Conservation (phyloP, 352 stramenopile genomes). For the Pythium monospermum region DNA sequence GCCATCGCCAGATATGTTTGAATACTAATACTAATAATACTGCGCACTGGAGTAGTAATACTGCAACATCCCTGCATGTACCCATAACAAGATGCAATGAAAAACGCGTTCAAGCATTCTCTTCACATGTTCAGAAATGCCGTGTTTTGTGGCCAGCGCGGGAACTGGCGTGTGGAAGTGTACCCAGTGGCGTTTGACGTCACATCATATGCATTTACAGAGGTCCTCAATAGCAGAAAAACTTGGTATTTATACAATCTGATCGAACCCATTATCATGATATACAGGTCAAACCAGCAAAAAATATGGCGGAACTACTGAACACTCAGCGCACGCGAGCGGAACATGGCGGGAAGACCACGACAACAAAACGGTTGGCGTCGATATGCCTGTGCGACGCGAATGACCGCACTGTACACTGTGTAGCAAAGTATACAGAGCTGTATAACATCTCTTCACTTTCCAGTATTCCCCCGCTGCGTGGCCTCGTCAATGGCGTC, state of each 20-base stretch:
- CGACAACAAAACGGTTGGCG: neutral
- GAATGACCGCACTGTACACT: neutral
- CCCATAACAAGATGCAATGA: neutral
- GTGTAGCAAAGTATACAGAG: neutral
- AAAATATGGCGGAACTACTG: neutral
- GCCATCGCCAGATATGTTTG: slow-evolving; percentile 16
- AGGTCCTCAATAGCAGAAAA: neutral
- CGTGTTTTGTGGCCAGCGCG: no score
- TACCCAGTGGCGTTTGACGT: no score
- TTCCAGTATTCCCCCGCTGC: neutral
- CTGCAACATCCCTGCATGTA: no score
- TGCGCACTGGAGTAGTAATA: neutral
- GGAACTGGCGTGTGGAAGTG: no score
- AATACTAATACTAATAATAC: neutral
- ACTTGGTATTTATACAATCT: neutral
- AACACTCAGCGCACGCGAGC: slow-evolving; percentile 2
- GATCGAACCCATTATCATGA: neutral
- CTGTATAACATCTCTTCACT: neutral
- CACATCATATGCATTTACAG: neutral
- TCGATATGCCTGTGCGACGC: neutral
- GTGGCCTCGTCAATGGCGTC: neutral
- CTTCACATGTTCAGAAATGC: no score
- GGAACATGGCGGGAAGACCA: slow-evolving; percentile 3
- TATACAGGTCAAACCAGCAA: neutral
- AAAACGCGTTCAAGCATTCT: neutral